Evolutionary conservation across 495 filamentous ascomycete genomes (phyloP).

Genomic region (Xylaria palmicola): DNA sequence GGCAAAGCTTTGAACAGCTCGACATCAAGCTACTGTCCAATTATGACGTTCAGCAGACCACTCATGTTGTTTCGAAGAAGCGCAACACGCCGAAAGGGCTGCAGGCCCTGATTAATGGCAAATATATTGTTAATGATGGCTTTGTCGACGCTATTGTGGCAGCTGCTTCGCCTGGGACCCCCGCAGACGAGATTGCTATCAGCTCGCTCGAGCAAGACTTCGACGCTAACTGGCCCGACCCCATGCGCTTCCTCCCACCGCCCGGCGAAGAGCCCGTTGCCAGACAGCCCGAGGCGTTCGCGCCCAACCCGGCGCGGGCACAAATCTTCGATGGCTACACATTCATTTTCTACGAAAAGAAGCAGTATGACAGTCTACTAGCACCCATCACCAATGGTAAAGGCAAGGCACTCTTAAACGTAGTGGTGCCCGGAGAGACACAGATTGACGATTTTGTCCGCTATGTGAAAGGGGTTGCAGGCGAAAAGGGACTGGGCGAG

Average conservation of each 20-base stretch:
- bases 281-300: slow-evolving; percentile 62
- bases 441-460: slow-evolving; percentile 72
- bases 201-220: slow-evolving; percentile 82
- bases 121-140: slow-evolving; percentile 72
- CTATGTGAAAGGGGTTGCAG: slow-evolving; percentile 72
- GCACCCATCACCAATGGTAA: slow-evolving; percentile 72
- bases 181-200: slow-evolving; percentile 50
- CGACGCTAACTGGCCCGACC: slow-evolving; percentile 75
- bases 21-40: slow-evolving; percentile 81
- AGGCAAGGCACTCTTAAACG: slow-evolving; percentile 74
- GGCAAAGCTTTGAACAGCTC: slow-evolving; percentile 67
- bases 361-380: slow-evolving; percentile 76
- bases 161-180: slow-evolving; percentile 61
- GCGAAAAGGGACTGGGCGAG: slow-evolving; percentile 65
- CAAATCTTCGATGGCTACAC: slow-evolving; percentile 83
- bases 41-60: slow-evolving; percentile 69
- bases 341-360: slow-evolving; percentile 79
- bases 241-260: slow-evolving; percentile 67
- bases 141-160: slow-evolving; percentile 68
- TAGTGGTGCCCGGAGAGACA: slow-evolving; percentile 62
- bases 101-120: slow-evolving; percentile 83
- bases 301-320: slow-evolving; percentile 61
- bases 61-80: slow-evolving; percentile 86
- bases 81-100: slow-evolving; percentile 84
- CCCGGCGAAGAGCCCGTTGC: slow-evolving; percentile 70